phyloP scores from a whole-genome alignment of 169 alveolate species.

The Besnoitia besnoiti region DNA sequence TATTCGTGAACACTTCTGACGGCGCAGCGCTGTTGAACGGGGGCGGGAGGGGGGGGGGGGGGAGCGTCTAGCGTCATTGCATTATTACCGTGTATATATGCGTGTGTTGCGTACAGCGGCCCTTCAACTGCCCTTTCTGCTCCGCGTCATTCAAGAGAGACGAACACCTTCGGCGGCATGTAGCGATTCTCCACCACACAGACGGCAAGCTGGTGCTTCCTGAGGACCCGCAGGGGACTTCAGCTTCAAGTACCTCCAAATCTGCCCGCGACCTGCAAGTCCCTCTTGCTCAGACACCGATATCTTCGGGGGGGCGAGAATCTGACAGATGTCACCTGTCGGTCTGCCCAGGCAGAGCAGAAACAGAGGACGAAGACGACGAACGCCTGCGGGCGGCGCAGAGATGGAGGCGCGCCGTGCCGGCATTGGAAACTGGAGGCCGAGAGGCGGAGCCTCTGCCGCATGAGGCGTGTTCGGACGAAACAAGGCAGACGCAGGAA shows the following conservation, averaged over 20 bases:
- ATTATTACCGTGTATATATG: not conserved
- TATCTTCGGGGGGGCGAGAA: no score
- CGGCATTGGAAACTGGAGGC: not conserved
- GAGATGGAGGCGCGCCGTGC: not conserved
- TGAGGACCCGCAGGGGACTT: not conserved
- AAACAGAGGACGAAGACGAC: not conserved
- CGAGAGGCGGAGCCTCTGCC: not conserved
- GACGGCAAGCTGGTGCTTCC: conserved; percentile 14
- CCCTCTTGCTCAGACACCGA: not conserved
- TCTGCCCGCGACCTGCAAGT: no score
- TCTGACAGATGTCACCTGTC: no score
- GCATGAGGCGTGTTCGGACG: not conserved
- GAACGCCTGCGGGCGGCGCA: not conserved
- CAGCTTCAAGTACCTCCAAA: not conserved
- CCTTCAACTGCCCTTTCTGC: conserved; percentile 19
- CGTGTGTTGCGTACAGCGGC: conserved; percentile 43
- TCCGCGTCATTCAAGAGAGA: conserved; percentile 30
- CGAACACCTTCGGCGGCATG: conserved; percentile 42
- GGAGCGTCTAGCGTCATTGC: no score
- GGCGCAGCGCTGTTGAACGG: no score
- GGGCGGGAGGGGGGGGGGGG: no score
- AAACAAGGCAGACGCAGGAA: not conserved
- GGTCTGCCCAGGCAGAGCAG: no score
- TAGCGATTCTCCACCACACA: not conserved
- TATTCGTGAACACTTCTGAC: no score